Evolutionary conservation across 2,329 filamentous ascomycete species (phyloP).

Genomic region (Penicillium hesseltinei): DNA sequence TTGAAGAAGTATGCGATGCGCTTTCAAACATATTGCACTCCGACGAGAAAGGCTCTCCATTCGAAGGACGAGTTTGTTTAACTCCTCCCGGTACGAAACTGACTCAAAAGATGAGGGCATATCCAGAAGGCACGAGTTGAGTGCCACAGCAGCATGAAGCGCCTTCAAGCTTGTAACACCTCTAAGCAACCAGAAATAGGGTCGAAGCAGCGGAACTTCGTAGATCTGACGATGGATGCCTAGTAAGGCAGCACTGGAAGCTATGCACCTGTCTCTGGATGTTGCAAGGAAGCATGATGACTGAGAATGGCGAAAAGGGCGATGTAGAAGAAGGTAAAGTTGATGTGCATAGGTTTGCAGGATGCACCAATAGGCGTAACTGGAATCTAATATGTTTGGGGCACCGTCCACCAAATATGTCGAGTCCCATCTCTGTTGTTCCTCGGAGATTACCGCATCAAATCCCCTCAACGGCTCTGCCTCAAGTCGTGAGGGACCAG

Average conservation of each 20-base stretch:
- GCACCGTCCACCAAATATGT: slow-evolving; percentile 15
- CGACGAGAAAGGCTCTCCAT: not conserved
- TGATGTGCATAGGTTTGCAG: slow-evolving; percentile 34
- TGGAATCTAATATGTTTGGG: slow-evolving; percentile 20
- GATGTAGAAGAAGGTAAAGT: slow-evolving; percentile 30
- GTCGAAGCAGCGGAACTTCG: slow-evolving; percentile 19
- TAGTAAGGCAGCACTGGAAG: slow-evolving; percentile 21
- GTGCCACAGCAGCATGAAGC: slow-evolving; percentile 28
- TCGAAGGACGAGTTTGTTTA: not conserved
- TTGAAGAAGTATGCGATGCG: not conserved
- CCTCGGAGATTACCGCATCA: slow-evolving; percentile 15
- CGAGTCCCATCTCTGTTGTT: slow-evolving; percentile 21
- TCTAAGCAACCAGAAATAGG: slow-evolving; percentile 27
- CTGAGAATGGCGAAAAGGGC: slow-evolving; percentile 18
- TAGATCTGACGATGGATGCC: slow-evolving; percentile 24
- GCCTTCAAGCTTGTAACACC: slow-evolving; percentile 29
- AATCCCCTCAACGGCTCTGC: slow-evolving; percentile 5
- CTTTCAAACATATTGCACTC: not conserved
- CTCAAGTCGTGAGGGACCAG: slow-evolving; percentile 10
- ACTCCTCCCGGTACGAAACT: not conserved
- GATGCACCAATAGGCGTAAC: slow-evolving; percentile 30
- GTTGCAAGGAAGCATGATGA: not conserved
- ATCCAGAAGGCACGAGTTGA: slow-evolving; percentile 20
- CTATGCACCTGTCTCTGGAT: slow-evolving; percentile 22
- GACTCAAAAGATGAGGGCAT: not conserved